These are phyloP conservation scores for Cryphonectria parasitica DNA, from an alignment of 2,329 filamentous ascomycete species.

Conservation along the genomic window DNA sequence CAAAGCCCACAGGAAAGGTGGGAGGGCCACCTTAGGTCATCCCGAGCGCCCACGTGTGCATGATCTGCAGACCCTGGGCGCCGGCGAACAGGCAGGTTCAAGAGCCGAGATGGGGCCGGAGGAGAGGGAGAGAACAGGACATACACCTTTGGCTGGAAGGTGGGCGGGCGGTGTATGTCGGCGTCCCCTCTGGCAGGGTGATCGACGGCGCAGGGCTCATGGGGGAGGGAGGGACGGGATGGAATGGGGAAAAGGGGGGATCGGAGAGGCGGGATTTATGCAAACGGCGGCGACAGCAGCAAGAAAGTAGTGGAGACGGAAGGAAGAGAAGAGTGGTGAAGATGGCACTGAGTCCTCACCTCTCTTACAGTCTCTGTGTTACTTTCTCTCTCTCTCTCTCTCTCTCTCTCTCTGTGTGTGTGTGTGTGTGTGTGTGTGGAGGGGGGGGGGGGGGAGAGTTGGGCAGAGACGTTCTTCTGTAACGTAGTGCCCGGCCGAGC, in stretches of 20 bases:
- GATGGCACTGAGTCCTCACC: not conserved
- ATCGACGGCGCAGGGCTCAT: not conserved
- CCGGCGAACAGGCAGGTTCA: not conserved
- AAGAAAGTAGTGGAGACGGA: not conserved
- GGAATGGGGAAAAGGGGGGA: too few species aligned
- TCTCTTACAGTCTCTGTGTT: too few species aligned
- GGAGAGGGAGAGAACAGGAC: not conserved
- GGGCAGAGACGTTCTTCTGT: not conserved
- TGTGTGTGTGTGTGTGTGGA: too few species aligned
- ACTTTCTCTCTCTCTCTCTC: not conserved
- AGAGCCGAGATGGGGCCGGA: not conserved
- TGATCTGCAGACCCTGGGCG: not conserved
- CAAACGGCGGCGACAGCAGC: not conserved
- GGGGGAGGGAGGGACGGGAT: not conserved
- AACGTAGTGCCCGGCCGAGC: not conserved
- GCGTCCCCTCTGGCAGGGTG: not conserved
- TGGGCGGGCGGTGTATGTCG: not conserved
- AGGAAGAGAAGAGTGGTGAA: not conserved
- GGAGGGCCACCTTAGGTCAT: not conserved
- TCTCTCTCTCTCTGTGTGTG: too few species aligned
- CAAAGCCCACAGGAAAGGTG: not conserved
- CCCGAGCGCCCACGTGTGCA: conserved; percentile 8
- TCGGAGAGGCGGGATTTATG: not conserved
- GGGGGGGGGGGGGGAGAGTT: too few species aligned
- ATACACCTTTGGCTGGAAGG: not conserved